Evolutionary conservation across 768 basidiomycete genomes (phyloP), one percentile per base, ranked within the genome.

Genomic region (Tulasnella calospora): DNA sequence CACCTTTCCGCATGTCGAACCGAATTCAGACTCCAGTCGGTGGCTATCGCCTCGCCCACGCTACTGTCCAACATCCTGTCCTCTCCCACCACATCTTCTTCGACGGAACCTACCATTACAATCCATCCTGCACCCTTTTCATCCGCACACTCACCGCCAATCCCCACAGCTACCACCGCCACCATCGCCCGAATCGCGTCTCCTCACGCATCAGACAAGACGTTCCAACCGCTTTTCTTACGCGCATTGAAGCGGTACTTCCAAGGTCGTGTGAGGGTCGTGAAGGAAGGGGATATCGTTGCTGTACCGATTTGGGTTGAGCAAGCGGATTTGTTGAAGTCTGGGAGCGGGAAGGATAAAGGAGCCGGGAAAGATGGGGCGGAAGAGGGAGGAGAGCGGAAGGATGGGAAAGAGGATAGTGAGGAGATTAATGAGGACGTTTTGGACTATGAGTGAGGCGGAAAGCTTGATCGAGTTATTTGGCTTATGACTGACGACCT

Each of bases 121-220:
- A 82, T 92, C 71, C 86, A 85, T 4, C 83, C 89, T 5, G 90
- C 89, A 79, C 90, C 92, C 7, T 91, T 92, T 81, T 91, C 91
- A 19, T 86, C 88, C 13, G 84, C 85, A 7, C 84, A 86, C 76
- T 61, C 57, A 1, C 91, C 91, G 38, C 84, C 87, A 10, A 85
- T 95, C 38, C 94, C 95, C 2, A 88, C 84, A 27, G 95, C 95
- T 9, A 86, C 85, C 75, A 85, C 89, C 1, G 84, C 96, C 30
- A 93, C 92, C 0, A 86, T 98, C 74, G 92, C 94, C 1, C 89
- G 94, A n/a, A 86, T 98, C 9, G 90, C 92, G 0, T 93, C 94
- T 0, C 91, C 93, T 0, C 84, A 90, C 76, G 90, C 93, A 1
- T 89, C 87, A 17, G 89, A 90, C 82, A 89, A 90, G 61, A 83